Conservation (phyloP, 805 yeast species). For the Sugiyamaella qingdaonensis region DNA sequence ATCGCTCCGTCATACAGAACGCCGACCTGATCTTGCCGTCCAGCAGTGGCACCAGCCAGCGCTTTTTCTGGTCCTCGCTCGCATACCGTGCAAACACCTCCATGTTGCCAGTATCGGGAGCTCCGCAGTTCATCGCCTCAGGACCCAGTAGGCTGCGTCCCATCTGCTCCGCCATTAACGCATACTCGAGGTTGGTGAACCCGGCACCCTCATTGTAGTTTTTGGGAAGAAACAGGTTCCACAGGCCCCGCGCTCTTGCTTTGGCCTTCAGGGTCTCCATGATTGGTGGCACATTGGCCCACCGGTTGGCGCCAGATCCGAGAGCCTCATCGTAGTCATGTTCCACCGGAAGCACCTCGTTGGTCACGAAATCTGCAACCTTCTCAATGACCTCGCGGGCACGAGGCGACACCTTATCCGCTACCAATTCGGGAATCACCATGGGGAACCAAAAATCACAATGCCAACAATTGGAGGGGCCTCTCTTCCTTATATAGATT, state of each 20-base stretch:
- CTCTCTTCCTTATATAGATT: background rate
- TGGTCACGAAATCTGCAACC: conserved; percentile 50
- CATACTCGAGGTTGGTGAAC: conserved; percentile 58
- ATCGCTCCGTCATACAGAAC: conserved; percentile 61
- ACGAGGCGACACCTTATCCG: conserved; percentile 33
- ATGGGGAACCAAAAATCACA: background rate
- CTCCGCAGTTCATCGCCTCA: conserved; percentile 55
- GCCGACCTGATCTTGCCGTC: conserved; percentile 56
- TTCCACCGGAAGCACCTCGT: conserved; percentile 56
- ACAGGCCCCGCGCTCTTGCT: conserved; percentile 50
- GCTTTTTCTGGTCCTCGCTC: conserved; percentile 40
- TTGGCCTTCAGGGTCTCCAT: conserved; percentile 49
- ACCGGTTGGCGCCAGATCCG: conserved; percentile 38
- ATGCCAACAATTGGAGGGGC: background rate
- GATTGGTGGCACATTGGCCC: conserved; percentile 46
- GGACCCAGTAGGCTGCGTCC: conserved; percentile 54
- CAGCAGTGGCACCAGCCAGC: conserved; percentile 51
- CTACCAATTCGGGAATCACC: conserved; percentile 37
- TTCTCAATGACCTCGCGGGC: conserved; percentile 34
- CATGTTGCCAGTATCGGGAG: conserved; percentile 68
- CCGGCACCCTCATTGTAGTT: conserved; percentile 52
- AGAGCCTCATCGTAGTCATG: conserved; percentile 41
- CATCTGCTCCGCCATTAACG: conserved; percentile 58
- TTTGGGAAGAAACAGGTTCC: conserved; percentile 56
- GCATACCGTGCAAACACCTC: conserved; percentile 40